phyloP scores from a whole-genome alignment of 1,139 yeast genomes.

The Geotrichum europaeum region DNA sequence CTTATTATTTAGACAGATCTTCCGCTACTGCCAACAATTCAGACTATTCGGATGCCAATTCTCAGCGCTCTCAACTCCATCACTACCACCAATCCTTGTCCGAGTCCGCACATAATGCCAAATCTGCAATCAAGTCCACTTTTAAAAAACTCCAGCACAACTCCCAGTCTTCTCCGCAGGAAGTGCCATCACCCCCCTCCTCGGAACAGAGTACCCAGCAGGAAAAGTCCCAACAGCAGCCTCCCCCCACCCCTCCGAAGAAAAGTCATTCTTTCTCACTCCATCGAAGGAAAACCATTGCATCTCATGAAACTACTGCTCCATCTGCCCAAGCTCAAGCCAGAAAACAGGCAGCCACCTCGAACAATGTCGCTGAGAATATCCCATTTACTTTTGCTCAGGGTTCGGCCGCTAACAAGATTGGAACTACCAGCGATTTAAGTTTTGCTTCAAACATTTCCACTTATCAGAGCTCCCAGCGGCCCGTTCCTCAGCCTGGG shows the following conservation, averaged over 20 bases:
- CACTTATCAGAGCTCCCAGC: slow-evolving; percentile 15
- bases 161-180: slow-evolving; percentile 1
- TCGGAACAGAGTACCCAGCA: not conserved
- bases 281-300: slow-evolving; percentile 11
- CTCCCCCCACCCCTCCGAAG: slow-evolving; percentile 5
- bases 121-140: slow-evolving; percentile 7
- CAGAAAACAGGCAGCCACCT: slow-evolving; percentile 8
- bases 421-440: slow-evolving; percentile 16
- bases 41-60: not conserved
- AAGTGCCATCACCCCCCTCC: not conserved
- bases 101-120: slow-evolving; percentile 11
- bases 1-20: not conserved
- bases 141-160: slow-evolving; percentile 6
- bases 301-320: slow-evolving; percentile 9
- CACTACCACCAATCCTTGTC: slow-evolving; percentile 10
- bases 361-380: not conserved
- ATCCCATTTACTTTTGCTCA: slow-evolving; percentile 15
- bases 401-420: slow-evolving; percentile 1
- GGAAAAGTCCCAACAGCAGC: not conserved
- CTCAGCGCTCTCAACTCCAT: not conserved
- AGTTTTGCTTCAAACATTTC: slow-evolving; percentile 11
- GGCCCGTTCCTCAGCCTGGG: slow-evolving; percentile 15
- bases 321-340: slow-evolving; percentile 14
- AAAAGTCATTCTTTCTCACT: slow-evolving; percentile 13
- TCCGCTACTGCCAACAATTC: not conserved